Base-by-base conservation (phyloP, 495 filamentous ascomycete genomes). In the Daldinia caldariorum region DNA sequence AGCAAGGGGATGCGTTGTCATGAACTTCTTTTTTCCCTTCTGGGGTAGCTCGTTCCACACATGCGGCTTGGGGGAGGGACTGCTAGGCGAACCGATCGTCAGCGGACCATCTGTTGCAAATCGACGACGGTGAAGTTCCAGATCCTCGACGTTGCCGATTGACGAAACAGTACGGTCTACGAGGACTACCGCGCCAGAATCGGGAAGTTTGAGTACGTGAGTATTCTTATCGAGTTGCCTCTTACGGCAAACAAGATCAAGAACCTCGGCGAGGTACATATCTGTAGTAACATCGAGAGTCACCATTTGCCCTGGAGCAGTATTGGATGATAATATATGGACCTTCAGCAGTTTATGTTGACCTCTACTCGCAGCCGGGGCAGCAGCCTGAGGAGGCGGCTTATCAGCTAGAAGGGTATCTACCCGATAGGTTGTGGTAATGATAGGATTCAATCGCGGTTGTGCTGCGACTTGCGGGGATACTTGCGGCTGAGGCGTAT, bases 201-300 rank as follows among this genome's bases (percentile, higher is more conserved):
- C 89, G 41, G 89, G 88, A 20, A 99, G 89, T 78, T 95, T 95
- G 32, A 99, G 88, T 14, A 97, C 87, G 75, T 94, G 94, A 60
- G 91, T 91, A 0, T 86, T 91, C 81, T 95, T 97, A 77, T 98
- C 95, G 7, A 98, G 83, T 16, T 93, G 89, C 77, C 96, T 90
- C 74, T 93, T 91, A 61, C 92, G 90, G 76, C 95, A 98, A 2
- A 94, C 90, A n/a, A 87, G 86, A 70, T 97, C 94, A 45, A 97
- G 86, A 31, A 98, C 89, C 77, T 99, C 95, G 13, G 93, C 94
- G 31, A 99, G 88, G 75, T 97, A 98, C 39, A 92, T 97, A 73
- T 97, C 95, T 2, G 93, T 94, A 4, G 92, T 94, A 20, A 94
- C 92, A 72, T 93, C 91, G 13, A 97, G 81, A 1, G 91, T 91